phyloP scores from a whole-genome alignment of 192 early-diverging fungal species.

The Backusella australiensis region DNA sequence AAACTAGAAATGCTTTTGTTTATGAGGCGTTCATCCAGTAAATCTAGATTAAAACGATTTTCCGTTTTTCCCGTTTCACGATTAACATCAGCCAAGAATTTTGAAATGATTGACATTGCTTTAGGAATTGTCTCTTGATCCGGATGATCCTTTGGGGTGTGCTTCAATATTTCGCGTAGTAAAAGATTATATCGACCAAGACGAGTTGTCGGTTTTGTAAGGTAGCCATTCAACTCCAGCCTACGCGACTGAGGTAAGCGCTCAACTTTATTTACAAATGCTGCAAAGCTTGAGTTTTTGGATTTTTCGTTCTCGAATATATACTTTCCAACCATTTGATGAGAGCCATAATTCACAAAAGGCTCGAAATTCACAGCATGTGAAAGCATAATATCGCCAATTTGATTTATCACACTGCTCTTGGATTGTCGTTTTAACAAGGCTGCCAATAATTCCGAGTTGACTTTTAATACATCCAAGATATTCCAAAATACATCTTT shows the following conservation, averaged over 20 bases:
- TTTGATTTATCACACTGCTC: conserved; percentile 66
- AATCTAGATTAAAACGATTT: conserved; percentile 81
- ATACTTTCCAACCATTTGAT: conserved; percentile 81
- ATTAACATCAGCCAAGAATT: conserved; percentile 80
- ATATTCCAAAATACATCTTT: conserved; percentile 80
- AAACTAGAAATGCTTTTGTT: conserved; percentile 37
- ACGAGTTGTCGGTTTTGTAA: conserved; percentile 83
- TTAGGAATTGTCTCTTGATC: conserved; percentile 72
- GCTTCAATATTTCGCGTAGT: conserved; percentile 77
- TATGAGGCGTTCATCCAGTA: conserved; percentile 66
- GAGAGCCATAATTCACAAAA: conserved; percentile 84
- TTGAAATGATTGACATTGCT: conserved; percentile 69
- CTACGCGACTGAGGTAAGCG: conserved; percentile 77
- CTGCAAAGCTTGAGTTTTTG: conserved; percentile 59
- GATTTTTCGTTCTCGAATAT: conserved; percentile 78
- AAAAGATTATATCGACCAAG: conserved; percentile 85
- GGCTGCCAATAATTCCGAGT: conserved; percentile 56
- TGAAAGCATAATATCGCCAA: conserved; percentile 84
- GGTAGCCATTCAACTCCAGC: conserved; percentile 82
- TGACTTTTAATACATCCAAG: conserved; percentile 61
- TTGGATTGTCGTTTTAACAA: conserved; percentile 61
- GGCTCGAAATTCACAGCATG: conserved; percentile 71
- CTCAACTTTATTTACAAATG: conserved; percentile 76
- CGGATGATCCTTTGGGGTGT: conserved; percentile 76
- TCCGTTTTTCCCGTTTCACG: conserved; percentile 84